These are phyloP conservation scores for Xylaria sp. DNA, from an alignment of 2,329 filamentous ascomycete species.

Conservation along the genomic window DNA sequence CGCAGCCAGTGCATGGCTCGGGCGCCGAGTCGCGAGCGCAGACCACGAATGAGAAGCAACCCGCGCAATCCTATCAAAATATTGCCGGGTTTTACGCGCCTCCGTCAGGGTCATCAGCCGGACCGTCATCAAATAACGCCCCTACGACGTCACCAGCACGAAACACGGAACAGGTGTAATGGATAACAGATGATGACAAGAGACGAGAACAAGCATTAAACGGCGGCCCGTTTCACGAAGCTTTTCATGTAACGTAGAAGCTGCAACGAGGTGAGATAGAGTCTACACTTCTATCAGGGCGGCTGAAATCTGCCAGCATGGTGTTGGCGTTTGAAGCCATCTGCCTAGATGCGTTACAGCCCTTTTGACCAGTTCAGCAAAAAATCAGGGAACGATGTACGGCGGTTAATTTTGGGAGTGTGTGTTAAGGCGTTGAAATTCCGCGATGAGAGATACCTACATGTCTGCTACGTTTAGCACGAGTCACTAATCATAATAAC, in stretches of 20 bases:
- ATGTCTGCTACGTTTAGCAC: slow-evolving; percentile 26
- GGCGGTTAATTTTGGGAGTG: background rate
- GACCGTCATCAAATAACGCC: background rate
- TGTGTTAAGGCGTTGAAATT: slow-evolving; percentile 4
- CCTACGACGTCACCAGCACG: background rate
- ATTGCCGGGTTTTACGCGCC: slow-evolving; percentile 46
- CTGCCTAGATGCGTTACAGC: background rate
- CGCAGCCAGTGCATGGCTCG: slow-evolving; percentile 32
- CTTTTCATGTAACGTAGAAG: too few relatives aligned
- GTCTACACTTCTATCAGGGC: too few relatives aligned
- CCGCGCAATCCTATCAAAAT: slow-evolving; percentile 53
- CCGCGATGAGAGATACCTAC: slow-evolving; percentile 8
- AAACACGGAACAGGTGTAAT: background rate
- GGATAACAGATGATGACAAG: background rate
- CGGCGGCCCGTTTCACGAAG: too few relatives aligned
- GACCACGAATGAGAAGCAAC: slow-evolving; percentile 15
- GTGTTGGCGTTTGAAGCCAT: background rate
- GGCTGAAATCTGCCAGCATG: too few relatives aligned
- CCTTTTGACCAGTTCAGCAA: background rate
- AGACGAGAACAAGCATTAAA: too few relatives aligned
- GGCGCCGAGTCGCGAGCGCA: slow-evolving; percentile 18
- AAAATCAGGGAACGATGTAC: background rate
- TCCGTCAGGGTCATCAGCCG: slow-evolving; percentile 9
- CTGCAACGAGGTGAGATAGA: too few relatives aligned
- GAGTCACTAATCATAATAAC: slow-evolving; percentile 31